Base-by-base conservation (phyloP, 352 stramenopile species). In the Phytophthora tubulina region DNA sequence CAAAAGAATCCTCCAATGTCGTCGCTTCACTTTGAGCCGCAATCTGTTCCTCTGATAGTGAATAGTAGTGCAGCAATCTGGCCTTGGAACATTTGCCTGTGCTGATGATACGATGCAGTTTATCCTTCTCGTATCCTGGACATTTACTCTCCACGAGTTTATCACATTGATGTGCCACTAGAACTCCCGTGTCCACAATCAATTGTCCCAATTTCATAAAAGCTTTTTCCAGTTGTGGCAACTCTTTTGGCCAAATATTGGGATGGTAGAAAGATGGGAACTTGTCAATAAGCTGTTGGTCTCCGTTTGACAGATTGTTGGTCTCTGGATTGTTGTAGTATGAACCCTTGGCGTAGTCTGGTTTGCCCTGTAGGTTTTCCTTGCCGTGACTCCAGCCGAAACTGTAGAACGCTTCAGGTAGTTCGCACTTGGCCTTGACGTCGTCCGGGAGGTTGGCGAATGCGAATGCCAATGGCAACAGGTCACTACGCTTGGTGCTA, bases 241-340 rank as follows among this genome's bases (percentile, higher is more conserved):
- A 55, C 42, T 94, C 82, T 38, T 71, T 68, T 1, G 95, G 96
- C 94, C 95, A 99, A 8, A 99, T 88, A 79, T 99, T 99, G 7
- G 93, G 89, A 69, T 97, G 90, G 73, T 94, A 96, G 75, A 98
- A 99, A 13, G 91, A 88, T 60, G 95, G 95, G 79, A 90, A 94
- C 63, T 85, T 78, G 50, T 73, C 53, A 33, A 97, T 91, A 33
- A 97, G 78, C 49, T 86, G 71, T 31, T 95, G 77, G 75, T 97
- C 79, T 59, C 82, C 81, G 56, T 85, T 72, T 5, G 88, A 90
- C 13, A 93, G 84, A 55, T 85, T 74, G 83, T 99, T 98, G 21
- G 81, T 84, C 55, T 98, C 73, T 4, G 96, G 96, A 83, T 99
- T 99, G 77, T 98, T 98, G 82, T 99, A 99, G 76, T 98, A 99